Percentiles rank a stretch among this genome's conserved stretches.
These are phyloP conservation scores for Diospyros lotus DNA, from an alignment of 148 eudicot species.

Conservation along the genomic window DNA sequence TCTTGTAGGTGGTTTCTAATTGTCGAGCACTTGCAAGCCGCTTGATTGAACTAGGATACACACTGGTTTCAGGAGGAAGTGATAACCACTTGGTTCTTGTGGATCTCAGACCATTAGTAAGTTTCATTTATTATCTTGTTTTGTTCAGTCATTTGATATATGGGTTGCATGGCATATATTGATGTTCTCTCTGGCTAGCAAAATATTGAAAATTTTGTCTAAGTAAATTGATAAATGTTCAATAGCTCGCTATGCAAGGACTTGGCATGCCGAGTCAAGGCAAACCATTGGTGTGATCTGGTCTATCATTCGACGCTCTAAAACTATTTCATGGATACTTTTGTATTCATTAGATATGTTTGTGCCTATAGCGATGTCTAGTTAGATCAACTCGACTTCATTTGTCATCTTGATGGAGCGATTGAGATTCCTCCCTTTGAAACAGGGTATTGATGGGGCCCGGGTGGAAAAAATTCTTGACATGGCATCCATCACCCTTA, in stretches of 20 bases:
- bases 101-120: constrained; percentile 80
- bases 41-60: constrained; percentile 68
- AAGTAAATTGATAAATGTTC: no score
- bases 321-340: no score
- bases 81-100: constrained; percentile 92
- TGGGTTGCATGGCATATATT: neutral
- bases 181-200: neutral
- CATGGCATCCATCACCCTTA: constrained; percentile 80
- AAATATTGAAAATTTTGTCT: no score
- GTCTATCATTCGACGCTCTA: no score
- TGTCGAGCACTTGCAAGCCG: constrained; percentile 69
- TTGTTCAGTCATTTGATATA: neutral
- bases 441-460: constrained; percentile 74
- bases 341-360: no score
- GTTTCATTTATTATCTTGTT: constrained; percentile 15
- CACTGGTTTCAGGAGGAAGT: constrained; percentile 83
- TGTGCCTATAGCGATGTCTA: no score
- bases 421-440: constrained; percentile 4
- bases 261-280: no score
- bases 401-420: neutral
- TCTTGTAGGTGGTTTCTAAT: constrained; percentile 67
- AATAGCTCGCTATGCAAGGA: no score
- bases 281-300: no score
- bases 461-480: constrained; percentile 83
- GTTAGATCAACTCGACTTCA: neutral